Percentiles rank a stretch among this genome's conserved stretches.
phyloP scores from a whole-genome alignment of 768 basidiomycete species.

The Neoboletus brunneissimus region DNA sequence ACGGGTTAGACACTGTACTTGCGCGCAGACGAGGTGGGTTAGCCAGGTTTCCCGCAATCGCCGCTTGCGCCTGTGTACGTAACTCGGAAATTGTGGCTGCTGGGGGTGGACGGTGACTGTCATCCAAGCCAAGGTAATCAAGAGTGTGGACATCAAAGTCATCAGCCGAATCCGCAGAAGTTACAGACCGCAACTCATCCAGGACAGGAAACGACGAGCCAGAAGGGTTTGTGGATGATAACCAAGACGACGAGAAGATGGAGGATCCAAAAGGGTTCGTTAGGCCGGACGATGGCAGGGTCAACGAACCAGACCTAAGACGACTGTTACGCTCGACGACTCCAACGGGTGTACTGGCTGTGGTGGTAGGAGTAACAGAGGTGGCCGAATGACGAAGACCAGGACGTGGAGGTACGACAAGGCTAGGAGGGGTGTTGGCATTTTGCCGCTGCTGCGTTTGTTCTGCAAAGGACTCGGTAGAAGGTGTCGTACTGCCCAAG shows the following conservation, averaged over 20 bases:
- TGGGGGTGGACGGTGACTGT: conserved; percentile 64
- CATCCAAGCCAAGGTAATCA: conserved; percentile 95
- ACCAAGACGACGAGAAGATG: conserved; percentile 90
- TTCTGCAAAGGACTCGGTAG: conserved; percentile 49
- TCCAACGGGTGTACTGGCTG: conserved; percentile 35
- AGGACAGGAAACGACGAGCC: conserved; percentile 61
- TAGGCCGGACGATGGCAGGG: conserved; percentile 72
- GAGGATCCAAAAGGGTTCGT: conserved; percentile 84
- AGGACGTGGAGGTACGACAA: conserved; percentile 55
- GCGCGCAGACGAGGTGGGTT: conserved; percentile 81
- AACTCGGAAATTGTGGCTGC: conserved; percentile 88
- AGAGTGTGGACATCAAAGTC: conserved; percentile 92
- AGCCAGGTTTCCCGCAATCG: conserved; percentile 79
- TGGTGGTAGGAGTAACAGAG: conserved; percentile 54
- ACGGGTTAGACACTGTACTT: conserved; percentile 92
- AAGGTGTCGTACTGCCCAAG: conserved; percentile 47
- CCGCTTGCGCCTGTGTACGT: conserved; percentile 86
- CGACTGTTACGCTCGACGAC: conserved; percentile 71
- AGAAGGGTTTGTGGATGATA: conserved; percentile 57
- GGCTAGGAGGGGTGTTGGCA: conserved; percentile 38
- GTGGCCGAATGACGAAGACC: conserved; percentile 73
- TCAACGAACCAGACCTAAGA: conserved; percentile 89
- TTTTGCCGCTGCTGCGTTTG: conserved; percentile 40
- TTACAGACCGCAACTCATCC: conserved; percentile 79
- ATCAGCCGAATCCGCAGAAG: conserved; percentile 77